Evolutionary conservation across 177 flowering plant species (phyloP), one percentile per base, ranked within the genome.

Genomic region (Vitis hybrid): DNA sequence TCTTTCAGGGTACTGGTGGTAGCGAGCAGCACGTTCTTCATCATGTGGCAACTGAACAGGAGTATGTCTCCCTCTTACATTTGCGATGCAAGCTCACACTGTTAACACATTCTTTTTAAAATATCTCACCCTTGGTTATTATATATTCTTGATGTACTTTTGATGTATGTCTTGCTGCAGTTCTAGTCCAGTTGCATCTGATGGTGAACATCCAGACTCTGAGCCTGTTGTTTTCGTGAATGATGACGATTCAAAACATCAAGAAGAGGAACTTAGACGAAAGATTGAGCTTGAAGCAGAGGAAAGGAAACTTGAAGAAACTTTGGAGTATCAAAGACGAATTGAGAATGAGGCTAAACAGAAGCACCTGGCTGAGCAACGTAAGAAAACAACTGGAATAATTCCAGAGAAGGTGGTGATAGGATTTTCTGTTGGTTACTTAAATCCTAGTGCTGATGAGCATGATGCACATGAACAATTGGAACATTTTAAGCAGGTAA

Each of bases 301-400:
- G 82, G 99, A 89, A 71, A 88, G 88, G 79, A 90, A 86, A 84
- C 93, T 96, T 73, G 93, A 94, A 80, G 95, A 96, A 78, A 89
- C 94, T 62, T 78, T 96, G 80, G 98, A 90, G 76, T 92, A 87
- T 80, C 99, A 96, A 77, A 86, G 97, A 77, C 74, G 82, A 61
- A 85, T 96, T 48, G 99, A 96, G 76, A 81, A 90, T 73, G 98
- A 96, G 80, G 94, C 97, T 49, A 96, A 96, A 70, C 86, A 77
- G 79, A 92, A 88, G 83, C 97, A 88, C 70, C 88, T 96, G 53
- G 94, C 91, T 13, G 98, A 90, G 81, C 95, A 82, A 75, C 82
- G 80, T 29, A 94, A 82, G 73, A 90, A 73, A 76, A 73, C 71
- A 71, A 52, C 71, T 68, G 78, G 53, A 56, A 39, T 65, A 72